Percentiles rank a stretch among this genome's conserved stretches.
Conservation (phyloP, 139 green algal genomes). For the Chlorella sp. region DNA sequence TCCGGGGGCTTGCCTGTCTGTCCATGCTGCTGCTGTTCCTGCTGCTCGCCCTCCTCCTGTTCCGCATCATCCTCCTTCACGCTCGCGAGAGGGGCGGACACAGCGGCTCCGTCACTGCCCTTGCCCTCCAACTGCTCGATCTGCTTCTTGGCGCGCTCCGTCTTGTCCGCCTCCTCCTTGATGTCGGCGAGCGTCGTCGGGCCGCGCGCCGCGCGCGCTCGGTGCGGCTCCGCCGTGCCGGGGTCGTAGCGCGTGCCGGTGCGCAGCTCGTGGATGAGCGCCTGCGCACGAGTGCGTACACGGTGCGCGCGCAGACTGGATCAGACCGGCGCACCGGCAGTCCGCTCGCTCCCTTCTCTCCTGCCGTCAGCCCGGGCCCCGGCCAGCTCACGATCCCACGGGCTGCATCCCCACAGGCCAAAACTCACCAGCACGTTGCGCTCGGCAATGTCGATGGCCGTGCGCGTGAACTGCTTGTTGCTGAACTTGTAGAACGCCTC, state of each 20-base stretch:
- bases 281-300: conserved; percentile 7
- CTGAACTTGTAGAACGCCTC: conserved; percentile 31
- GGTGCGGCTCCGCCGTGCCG: conserved; percentile 1
- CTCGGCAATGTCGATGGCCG: conserved; percentile 56
- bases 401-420: neutral
- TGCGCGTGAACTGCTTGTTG: conserved; percentile 65
- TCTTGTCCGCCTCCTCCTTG: neutral
- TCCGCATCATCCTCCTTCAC: too few relatives aligned
- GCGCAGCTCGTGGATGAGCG: conserved; percentile 31
- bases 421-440: conserved; percentile 56
- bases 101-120: neutral
- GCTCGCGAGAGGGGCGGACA: too few relatives aligned
- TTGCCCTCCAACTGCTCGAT: neutral
- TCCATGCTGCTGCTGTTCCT: neutral
- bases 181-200: conserved; percentile 38
- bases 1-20: neutral
- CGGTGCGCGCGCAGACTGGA: neutral
- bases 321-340: neutral
- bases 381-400: neutral
- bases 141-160: neutral
- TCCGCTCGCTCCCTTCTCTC: too few relatives aligned
- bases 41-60: neutral
- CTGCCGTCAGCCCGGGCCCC: too few relatives aligned
- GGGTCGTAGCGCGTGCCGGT: conserved; percentile 11
- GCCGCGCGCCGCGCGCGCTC: conserved; percentile 17